A percentile compares a stretch with the other conserved stretches of the same genome.
Evolutionary conservation across 768 basidiomycete genomes (phyloP).

Genomic region (Lactarius psammicola): DNA sequence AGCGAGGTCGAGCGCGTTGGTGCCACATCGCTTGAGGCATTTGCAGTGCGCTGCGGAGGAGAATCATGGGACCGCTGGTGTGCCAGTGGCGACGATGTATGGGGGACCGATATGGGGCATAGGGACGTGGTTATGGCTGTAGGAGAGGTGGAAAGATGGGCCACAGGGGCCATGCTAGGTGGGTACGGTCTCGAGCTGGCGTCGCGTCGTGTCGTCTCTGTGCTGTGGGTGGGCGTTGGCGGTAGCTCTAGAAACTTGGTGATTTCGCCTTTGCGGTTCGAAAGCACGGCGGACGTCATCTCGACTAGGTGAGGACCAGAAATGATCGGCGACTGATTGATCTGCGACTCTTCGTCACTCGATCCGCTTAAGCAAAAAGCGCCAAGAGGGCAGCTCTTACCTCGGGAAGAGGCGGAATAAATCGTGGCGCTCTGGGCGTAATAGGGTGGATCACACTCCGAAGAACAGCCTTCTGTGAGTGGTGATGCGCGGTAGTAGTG

Average conservation of each 20-base stretch:
- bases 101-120: background rate
- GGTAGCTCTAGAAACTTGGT: background rate
- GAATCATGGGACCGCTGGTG: background rate
- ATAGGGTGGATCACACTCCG: background rate
- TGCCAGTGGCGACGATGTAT: conserved; percentile 4
- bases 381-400: background rate
- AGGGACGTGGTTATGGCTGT: background rate
- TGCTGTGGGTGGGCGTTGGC: background rate
- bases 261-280: conserved; percentile 1
- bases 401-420: conserved; percentile 14
- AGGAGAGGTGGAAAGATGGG: conserved; percentile 2
- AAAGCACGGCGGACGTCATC: background rate
- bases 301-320: conserved; percentile 7
- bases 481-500: no score
- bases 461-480: background rate
- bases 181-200: background rate
- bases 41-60: background rate
- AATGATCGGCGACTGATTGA: conserved; percentile 15
- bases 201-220: background rate
- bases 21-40: background rate
- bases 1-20: conserved; percentile 16
- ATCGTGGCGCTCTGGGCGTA: conserved; percentile 2
- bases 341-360: conserved; percentile 1
- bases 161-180: background rate
- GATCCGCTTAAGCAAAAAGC: background rate